These are phyloP conservation scores for Ascosphaera apis DNA, from an alignment of 2,329 filamentous ascomycete genomes.

Conservation along the genomic window DNA sequence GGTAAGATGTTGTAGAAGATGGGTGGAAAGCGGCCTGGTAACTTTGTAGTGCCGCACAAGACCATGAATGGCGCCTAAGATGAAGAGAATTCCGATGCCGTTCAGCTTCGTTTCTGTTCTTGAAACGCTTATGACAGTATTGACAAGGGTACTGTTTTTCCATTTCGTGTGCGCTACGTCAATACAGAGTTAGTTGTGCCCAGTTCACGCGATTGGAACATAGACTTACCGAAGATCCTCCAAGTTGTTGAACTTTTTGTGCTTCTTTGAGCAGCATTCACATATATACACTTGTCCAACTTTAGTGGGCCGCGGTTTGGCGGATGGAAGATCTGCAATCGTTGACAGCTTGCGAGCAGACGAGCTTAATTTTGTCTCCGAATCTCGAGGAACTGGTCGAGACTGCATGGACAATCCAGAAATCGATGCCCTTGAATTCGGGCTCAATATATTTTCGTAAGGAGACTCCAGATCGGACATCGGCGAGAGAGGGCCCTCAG, in stretches of 20 bases:
- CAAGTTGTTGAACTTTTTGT: constrained; percentile 73
- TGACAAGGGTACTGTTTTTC: constrained; percentile 92
- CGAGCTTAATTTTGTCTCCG: constrained; percentile 18
- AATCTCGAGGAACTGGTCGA: constrained; percentile 13
- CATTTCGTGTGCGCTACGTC: constrained; percentile 53
- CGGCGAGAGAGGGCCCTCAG: constrained; percentile 36
- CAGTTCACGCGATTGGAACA: not conserved
- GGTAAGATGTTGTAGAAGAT: constrained; percentile 29
- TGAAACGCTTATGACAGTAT: constrained; percentile 87
- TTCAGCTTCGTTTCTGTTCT: constrained; percentile 97
- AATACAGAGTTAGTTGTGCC: not conserved
- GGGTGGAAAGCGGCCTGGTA: constrained; percentile 72
- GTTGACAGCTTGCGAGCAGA: constrained; percentile 26
- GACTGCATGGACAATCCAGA: constrained; percentile 16
- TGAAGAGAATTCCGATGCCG: constrained; percentile 90
- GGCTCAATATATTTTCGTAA: constrained; percentile 27
- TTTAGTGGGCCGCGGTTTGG: constrained; percentile 19
- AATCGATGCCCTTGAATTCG: constrained; percentile 25
- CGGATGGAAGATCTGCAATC: constrained; percentile 11
- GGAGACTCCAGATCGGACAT: constrained; percentile 30
- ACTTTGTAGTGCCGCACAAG: constrained; percentile 59
- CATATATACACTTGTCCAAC: constrained; percentile 46
- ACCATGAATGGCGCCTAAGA: constrained; percentile 84
- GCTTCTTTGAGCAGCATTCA: constrained; percentile 92
- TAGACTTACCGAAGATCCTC: constrained; percentile 57